Evolutionary conservation across 345 rosid genomes (phyloP), one percentile per base, ranked within the genome.

Genomic region (Syzygium oleosum): DNA sequence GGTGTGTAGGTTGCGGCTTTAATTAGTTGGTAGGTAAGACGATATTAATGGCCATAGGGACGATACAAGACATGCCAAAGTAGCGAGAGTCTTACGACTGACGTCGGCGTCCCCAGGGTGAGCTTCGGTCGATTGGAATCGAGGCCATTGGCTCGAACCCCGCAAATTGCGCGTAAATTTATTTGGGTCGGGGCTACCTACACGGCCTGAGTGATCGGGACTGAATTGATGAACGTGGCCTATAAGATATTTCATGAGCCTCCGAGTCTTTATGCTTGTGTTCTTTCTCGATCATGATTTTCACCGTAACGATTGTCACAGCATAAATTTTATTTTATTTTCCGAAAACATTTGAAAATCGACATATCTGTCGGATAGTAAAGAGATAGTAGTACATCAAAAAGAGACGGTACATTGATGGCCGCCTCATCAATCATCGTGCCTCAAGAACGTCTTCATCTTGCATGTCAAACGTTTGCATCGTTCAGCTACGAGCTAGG

Each of bases 31-130:
- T 61, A 61, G 73, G 19, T 61, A n/a, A 6, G 9, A n/a, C 13
- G 2, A 14, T 61, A 13, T n/a, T 61, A 61, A 61, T 61, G 9
- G 38, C 73, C 19, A 6, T 61, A 4, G 2, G 29, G 16, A 59
- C 4, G 68, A 5, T 2, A 5, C 4, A 61, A 12, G 31, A n/a
- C 34, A 14, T 0, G 17, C 2, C 9, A 1, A 61, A 61, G 3
- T 61, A 16, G 43, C 43, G 6, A 41, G 43, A 5, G 43, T 1
- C 43, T 41, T 41, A 4, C 43, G 43, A 41, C 6, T 1, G 43
- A 41, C 43, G 43, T 41, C 43, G 6, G 43, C 43, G 43, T 13
- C 43, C 9, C 23, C 2, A 0, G 9, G 79, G 23, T 68, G 0
- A 5, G 46, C 6, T 0, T 4, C n/a, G 22, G 38, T 17, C 1